These are phyloP conservation scores for Rehmannia glutinosa DNA, from an alignment of 257 asterid genomes.

Conservation along the genomic window DNA sequence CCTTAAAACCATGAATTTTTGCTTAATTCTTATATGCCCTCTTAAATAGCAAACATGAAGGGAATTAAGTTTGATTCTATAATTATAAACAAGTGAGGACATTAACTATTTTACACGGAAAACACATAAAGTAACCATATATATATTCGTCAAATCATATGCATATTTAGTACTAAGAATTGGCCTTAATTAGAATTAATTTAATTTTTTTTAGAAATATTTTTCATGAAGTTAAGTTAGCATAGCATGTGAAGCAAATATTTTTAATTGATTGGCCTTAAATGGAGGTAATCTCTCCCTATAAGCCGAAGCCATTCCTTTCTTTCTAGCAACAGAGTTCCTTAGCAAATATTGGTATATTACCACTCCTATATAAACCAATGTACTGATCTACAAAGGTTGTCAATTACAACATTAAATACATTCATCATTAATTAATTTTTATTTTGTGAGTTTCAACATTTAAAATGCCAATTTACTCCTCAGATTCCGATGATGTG, in stretches of 20 bases:
- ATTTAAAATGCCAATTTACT: conserved; percentile 41
- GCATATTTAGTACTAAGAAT: too few relatives aligned
- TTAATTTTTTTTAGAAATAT: not conserved
- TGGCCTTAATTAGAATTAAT: not conserved
- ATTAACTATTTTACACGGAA: too few relatives aligned
- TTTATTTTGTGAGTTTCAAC: not conserved
- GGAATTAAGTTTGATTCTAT: too few relatives aligned
- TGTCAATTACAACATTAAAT: not conserved
- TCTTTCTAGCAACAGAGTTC: conserved; percentile 28
- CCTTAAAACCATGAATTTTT: too few relatives aligned
- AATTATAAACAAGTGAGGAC: too few relatives aligned
- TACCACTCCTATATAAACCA: conserved; percentile 22
- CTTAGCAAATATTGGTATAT: conserved; percentile 38
- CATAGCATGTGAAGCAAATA: too few relatives aligned
- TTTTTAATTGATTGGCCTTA: conserved; percentile 4
- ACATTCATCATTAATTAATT: not conserved
- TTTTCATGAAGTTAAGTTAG: not conserved
- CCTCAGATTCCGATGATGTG: conserved; percentile 55
- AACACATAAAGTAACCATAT: too few relatives aligned
- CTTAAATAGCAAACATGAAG: too few relatives aligned
- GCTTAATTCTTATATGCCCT: too few relatives aligned
- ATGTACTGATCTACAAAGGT: not conserved
- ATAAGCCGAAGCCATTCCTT: conserved; percentile 38
- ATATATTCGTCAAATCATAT: too few relatives aligned
- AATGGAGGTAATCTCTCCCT: conserved; percentile 19